Percentiles rank a stretch among this genome's conserved stretches.
These are phyloP conservation scores for Daldinia bambusicola DNA, from an alignment of 495 filamentous ascomycete species.

Conservation along the genomic window DNA sequence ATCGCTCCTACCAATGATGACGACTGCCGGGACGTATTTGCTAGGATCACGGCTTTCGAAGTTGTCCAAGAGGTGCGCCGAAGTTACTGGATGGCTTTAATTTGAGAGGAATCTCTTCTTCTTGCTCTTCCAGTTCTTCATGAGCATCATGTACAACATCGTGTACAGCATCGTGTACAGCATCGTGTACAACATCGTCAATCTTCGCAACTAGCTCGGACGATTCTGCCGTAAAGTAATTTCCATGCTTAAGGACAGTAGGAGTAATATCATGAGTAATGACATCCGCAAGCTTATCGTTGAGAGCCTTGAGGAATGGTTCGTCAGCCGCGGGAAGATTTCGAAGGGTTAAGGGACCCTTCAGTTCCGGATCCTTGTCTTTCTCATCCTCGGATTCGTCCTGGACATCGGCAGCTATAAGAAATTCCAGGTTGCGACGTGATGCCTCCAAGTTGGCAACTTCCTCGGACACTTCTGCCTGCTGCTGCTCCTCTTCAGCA, in stretches of 20 bases:
- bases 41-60: conserved; percentile 23
- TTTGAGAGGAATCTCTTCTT: conserved; percentile 65
- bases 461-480: conserved; percentile 3
- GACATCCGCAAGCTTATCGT: conserved; percentile 57
- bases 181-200: conserved; percentile 30
- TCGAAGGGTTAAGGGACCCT: conserved; percentile 56
- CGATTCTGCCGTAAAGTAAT: background rate
- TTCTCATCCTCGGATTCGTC: conserved; percentile 3
- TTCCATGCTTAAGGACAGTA: conserved; percentile 50
- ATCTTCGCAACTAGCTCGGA: conserved; percentile 10
- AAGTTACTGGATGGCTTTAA: conserved; percentile 71
- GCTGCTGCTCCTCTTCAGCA: conserved; percentile 15
- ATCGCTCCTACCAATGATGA: conserved; percentile 1
- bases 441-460: background rate
- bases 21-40: background rate
- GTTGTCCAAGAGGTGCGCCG: conserved; percentile 53
- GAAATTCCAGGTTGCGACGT: background rate
- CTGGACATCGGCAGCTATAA: background rate
- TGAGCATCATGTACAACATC: conserved; percentile 29
- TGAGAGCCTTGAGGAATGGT: conserved; percentile 55
- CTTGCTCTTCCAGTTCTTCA: conserved; percentile 46
- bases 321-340: conserved; percentile 61
- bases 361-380: conserved; percentile 52
- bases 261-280: conserved; percentile 51
- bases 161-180: no score